These are phyloP conservation scores for Pythium dissimile DNA, from an alignment of 352 stramenopile species.

Conservation along the genomic window DNA sequence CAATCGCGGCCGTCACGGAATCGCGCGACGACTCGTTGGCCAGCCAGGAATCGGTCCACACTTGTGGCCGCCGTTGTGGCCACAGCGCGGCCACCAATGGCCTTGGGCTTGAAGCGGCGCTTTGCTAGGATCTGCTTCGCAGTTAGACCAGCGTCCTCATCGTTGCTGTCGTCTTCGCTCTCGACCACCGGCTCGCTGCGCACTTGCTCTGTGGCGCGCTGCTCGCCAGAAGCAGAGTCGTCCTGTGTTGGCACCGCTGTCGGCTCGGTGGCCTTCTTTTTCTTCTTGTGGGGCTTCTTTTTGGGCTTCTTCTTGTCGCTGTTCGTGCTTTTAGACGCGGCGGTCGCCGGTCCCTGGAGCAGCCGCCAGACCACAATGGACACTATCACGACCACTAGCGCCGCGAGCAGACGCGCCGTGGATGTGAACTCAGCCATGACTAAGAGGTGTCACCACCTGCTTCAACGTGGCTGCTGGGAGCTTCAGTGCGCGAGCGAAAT, in stretches of 20 bases:
- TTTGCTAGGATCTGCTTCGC: constrained; percentile 60
- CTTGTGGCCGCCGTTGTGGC: constrained; percentile 18
- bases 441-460: no score
- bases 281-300: constrained; percentile 20
- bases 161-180: constrained; percentile 31
- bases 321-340: neutral
- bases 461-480: no score
- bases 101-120: constrained; percentile 60
- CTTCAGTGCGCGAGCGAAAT: no score
- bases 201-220: neutral
- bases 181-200: neutral
- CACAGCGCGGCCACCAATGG: constrained; percentile 30
- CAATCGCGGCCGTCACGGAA: constrained; percentile 53
- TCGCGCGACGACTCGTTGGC: constrained; percentile 54
- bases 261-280: constrained; percentile 1
- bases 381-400: constrained; percentile 12
- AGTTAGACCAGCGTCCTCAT: constrained; percentile 51
- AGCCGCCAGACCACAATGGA: constrained; percentile 17
- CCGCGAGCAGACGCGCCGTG: constrained; percentile 8
- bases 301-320: constrained; percentile 20
- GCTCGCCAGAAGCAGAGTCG: neutral
- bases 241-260: no score
- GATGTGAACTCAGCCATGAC: constrained; percentile 24
- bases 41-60: constrained; percentile 29
- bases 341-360: neutral